A percentile compares a stretch with the other conserved stretches of the same genome.
Evolutionary conservation across 176 grass and related monocot genomes (phyloP).

Genomic region (Oryza longistaminata): DNA sequence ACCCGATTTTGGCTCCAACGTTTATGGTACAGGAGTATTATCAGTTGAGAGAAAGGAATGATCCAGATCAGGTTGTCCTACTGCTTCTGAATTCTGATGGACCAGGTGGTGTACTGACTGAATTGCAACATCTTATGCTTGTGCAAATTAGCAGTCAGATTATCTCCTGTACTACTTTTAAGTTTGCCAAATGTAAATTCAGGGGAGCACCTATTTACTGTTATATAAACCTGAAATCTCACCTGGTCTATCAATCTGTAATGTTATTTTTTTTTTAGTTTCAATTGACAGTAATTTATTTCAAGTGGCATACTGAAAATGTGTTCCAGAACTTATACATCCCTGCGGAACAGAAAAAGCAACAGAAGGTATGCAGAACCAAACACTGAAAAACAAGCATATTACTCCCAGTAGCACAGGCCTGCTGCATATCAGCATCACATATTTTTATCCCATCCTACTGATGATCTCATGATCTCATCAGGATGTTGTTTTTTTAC

Average conservation of each 20-base stretch:
- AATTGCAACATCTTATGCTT: background rate
- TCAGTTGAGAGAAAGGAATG: slow-evolving; percentile 2
- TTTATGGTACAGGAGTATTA: slow-evolving; percentile 1
- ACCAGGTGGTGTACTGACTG: background rate
- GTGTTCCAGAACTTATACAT: background rate
- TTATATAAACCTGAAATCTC: background rate
- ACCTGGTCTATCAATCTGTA: background rate
- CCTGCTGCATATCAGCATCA: slow-evolving; percentile 9
- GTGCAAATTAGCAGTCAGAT: slow-evolving; percentile 3
- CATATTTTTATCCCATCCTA: background rate
- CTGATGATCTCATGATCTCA: slow-evolving; percentile 2
- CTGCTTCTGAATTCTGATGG: slow-evolving; percentile 10
- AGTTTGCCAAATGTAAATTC: slow-evolving; percentile 6
- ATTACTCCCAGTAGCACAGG: slow-evolving; percentile 4
- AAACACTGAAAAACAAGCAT: slow-evolving; percentile 21
- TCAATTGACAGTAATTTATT: background rate
- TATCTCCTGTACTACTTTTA: background rate
- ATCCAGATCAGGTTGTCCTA: background rate
- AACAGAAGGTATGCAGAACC: slow-evolving; percentile 2
- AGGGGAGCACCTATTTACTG: background rate
- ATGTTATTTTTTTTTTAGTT: background rate
- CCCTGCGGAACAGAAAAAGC: background rate
- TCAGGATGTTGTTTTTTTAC: slow-evolving; percentile 11
- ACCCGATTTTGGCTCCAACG: background rate
- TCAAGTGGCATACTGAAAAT: background rate